A percentile compares a stretch with the other conserved stretches of the same genome.
phyloP scores from a whole-genome alignment of 371 early-diverging fungal genomes.

The Mucor mucedo region DNA sequence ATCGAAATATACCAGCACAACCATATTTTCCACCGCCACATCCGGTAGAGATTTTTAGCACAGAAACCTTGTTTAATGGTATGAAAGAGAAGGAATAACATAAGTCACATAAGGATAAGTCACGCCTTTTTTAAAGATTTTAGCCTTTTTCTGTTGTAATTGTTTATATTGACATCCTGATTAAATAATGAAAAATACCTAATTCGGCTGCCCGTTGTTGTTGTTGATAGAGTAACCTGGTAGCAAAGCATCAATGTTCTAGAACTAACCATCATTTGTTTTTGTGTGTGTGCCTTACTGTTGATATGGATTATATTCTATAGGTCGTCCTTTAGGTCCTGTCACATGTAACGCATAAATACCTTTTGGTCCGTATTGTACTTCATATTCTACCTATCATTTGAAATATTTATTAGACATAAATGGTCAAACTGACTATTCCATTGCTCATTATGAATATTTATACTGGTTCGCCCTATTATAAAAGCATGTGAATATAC shows the following conservation, averaged over 20 bases:
- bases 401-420: not conserved
- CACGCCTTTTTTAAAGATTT: not conserved
- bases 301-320: not conserved
- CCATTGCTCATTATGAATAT: not conserved
- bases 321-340: conserved; percentile 1
- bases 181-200: not conserved
- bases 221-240: not conserved
- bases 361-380: conserved; percentile 13
- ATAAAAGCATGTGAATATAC: conserved; percentile 4
- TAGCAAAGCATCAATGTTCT: no score
- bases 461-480: conserved; percentile 16
- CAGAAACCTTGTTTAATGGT: conserved; percentile 28
- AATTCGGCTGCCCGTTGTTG: not conserved
- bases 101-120: conserved; percentile 7
- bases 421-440: not conserved
- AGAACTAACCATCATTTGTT: not conserved
- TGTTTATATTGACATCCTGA: not conserved
- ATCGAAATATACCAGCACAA: conserved; percentile 28
- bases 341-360: conserved; percentile 11
- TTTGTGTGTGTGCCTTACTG: not conserved
- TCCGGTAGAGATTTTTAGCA: conserved; percentile 44
- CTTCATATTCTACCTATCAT: conserved; percentile 13
- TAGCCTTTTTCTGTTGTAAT: not conserved
- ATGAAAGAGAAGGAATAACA: conserved; percentile 8
- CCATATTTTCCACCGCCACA: conserved; percentile 57